Base-by-base conservation (phyloP, 371 early-diverging fungal species). In the Capniomyces stellatus region DNA sequence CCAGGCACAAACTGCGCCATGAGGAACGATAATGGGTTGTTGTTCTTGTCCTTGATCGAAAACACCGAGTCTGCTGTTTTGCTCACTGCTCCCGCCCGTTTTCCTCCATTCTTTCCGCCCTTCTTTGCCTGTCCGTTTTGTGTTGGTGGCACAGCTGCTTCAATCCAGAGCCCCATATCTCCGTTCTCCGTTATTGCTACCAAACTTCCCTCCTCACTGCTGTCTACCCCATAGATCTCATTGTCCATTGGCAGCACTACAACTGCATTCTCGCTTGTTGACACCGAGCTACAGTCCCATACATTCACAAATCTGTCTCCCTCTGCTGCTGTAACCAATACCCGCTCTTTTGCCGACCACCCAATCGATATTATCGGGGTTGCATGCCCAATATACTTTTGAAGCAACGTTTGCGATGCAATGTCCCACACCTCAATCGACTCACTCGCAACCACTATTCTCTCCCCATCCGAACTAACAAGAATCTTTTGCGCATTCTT, bases 271-370 rank as follows among this genome's bases (percentile, higher is more conserved):
- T 4, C 4, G 8, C 24, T 23, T 8, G 46, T 22, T 4, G 27
- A 12, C 27, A 44, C 46, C 8, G 46, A 44, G 27, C 46, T 44
- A 44, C 46, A 44, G 27, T 44, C 46, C 75, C 75, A 79, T 22
- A 75, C 66, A 30, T 69, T 56, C 13, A 79, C 56, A 52, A 65
- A 65, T 2, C 77, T 62, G 56, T 78, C 80, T 35, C 62, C 56
- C 3, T 55, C 52, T 1, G 80, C 76, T 0, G 66, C 56, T n/a
- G 80, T 67, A 1, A 73, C 64, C 54, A 64, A 56, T 18, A 42
- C 39, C 8, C 56, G 51, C 46, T 69, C 65, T 51, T 55, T 54
- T 12, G 54, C 58, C 22, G 64, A 63, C 57, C 64, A 59, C 51
- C 51, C 23, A 25, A 71, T 54, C 18, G 40, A 31, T 40, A 54